These are phyloP conservation scores for Aspergillus sp. DNA, from an alignment of 2,329 filamentous ascomycete genomes.

Conservation along the genomic window DNA sequence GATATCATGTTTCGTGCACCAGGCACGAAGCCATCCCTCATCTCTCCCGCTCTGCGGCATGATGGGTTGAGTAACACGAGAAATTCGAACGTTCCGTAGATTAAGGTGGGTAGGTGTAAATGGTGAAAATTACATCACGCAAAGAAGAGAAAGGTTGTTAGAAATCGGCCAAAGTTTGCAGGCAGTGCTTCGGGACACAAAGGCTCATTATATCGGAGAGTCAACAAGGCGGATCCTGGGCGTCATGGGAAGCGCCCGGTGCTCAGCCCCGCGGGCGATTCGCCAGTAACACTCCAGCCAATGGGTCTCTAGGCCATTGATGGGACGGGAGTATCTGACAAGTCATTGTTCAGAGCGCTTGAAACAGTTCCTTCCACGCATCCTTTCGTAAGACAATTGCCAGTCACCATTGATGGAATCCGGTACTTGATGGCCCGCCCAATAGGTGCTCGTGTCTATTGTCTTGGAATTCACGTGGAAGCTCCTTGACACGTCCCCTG, in stretches of 20 bases:
- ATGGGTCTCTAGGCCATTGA: neutral
- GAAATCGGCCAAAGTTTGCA: neutral
- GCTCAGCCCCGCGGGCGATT: conserved; percentile 7
- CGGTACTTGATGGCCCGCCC: neutral
- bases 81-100: neutral
- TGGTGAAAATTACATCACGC: neutral
- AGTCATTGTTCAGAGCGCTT: neutral
- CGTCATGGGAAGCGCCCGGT: conserved; percentile 10
- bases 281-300: conserved; percentile 1
- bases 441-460: neutral
- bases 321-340: neutral
- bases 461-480: neutral
- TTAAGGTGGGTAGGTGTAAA: neutral
- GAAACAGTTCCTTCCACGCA: neutral
- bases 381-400: neutral
- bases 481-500: neutral
- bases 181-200: neutral
- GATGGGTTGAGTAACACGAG: neutral
- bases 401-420: neutral
- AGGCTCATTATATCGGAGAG: neutral
- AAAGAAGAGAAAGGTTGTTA: neutral
- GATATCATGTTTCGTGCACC: conserved; percentile 4
- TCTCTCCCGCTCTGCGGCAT: conserved; percentile 10
- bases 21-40: conserved; percentile 10
- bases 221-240: conserved; percentile 1